Evolutionary conservation across 345 rosid species (phyloP), one percentile per base, ranked within the genome.

Genomic region (Hypericum perforatum): DNA sequence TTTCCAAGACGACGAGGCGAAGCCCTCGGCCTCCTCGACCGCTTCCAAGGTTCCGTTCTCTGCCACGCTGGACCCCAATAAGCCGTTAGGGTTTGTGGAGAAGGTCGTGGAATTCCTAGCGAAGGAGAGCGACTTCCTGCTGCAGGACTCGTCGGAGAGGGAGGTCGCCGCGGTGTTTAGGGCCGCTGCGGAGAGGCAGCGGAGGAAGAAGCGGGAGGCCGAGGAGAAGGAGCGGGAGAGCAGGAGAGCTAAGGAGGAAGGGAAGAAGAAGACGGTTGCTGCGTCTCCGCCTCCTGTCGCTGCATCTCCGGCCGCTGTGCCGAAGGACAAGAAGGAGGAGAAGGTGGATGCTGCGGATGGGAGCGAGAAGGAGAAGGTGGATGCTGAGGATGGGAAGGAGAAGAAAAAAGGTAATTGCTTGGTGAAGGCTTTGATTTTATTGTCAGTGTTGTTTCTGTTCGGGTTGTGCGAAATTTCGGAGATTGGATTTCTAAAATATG

Each of bases 41-140:
- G 50, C 29, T 9, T 12, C 50, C 5, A 55, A 32, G 36, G 56
- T 8, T 8, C 62, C 78, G 11, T 92, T 83, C 56, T 75, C 58
- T 43, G 89, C 81, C 14, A 59, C 62, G 5, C 72, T 88, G 49
- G 89, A 88, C 80, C 72, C 84, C 8, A 61, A 75, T 37, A 68
- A 76, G 62, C 97, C 98, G 45, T 56, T 80, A 50, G 80, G 71
- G 68, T 78, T 92, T 46, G 60, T 88, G 63, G 74, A 76, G 80
- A 69, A 67, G 45, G 80, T 79, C 39, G 71, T 92, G 16, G 89
- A 85, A 38, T 92, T 92, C 62, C 39, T 92, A 3, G 94, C 61
- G 9, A 61, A 72, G 45, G 86, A 84, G 74, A 83, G 74, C 62
- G 85, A 85, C 66, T 92, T 78, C 52, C 75, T 92, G 0, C 63